Conservation (phyloP, 2,329 filamentous ascomycete species). For the Herpotrichia juniperi region DNA sequence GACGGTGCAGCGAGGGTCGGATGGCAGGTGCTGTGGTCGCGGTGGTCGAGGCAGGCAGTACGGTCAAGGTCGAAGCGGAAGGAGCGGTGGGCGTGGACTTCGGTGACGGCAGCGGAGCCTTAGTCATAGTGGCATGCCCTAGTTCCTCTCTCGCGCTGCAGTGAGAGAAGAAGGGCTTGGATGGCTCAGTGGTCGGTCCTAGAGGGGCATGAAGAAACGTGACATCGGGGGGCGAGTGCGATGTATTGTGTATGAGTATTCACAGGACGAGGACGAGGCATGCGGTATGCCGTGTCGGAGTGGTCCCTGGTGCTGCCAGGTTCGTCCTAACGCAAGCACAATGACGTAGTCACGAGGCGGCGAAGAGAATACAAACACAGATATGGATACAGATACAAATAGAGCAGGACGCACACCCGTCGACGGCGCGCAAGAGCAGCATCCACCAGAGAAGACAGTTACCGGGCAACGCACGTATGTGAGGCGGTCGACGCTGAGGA, state of each 20-base stretch:
- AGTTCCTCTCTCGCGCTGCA: conserved; percentile 23
- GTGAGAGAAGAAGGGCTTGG: conserved; percentile 21
- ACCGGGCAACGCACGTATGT: neutral
- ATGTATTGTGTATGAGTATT: conserved; percentile 20
- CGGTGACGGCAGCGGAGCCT: conserved; percentile 31
- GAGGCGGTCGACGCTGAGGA: neutral
- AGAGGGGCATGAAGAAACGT: conserved; percentile 1
- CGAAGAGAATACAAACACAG: neutral
- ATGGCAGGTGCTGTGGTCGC: conserved; percentile 13
- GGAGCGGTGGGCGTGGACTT: conserved; percentile 17
- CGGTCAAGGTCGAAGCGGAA: conserved; percentile 11
- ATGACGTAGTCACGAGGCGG: conserved; percentile 17
- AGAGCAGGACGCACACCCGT: neutral
- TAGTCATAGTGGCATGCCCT: conserved; percentile 39
- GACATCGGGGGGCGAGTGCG: conserved; percentile 10
- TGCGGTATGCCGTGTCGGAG: conserved; percentile 3
- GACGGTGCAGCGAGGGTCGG: conserved; percentile 37
- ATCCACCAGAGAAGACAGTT: neutral
- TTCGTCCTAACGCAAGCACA: conserved; percentile 5
- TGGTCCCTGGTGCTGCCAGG: conserved; percentile 5
- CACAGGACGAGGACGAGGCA: neutral
- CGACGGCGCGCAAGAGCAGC: neutral
- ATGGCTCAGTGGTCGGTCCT: conserved; percentile 16
- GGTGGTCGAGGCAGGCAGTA: conserved; percentile 7
- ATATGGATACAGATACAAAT: too few relatives aligned